Evolutionary conservation across 257 asterid genomes (phyloP), one percentile per base, ranked within the genome.

Genomic region (Catharanthus roseus): DNA sequence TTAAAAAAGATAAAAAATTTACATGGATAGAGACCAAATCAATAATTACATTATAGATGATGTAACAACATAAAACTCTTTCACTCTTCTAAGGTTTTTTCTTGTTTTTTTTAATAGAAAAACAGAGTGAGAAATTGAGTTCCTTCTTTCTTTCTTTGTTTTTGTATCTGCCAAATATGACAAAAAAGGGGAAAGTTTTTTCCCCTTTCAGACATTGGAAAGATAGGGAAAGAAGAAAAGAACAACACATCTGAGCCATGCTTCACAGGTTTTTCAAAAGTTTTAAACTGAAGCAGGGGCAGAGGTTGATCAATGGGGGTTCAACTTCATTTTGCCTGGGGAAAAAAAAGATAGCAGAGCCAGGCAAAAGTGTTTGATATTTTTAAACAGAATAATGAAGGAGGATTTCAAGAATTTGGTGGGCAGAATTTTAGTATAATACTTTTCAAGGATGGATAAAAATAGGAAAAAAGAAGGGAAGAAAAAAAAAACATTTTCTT

Each of bases 211-310:
- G 42, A 38, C 42, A 38, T 38, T 29, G 66, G 36, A 63, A 69
- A 64, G 69, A 31, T 74, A 65, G 44, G 55, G 70, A 47, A 67
- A 60, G 21, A 68, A 60, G 44, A 69, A 28, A 44, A 71, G 82
- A 79, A 76, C 84, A 82, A 73, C 85, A 38, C 87, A 82, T 80
- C 86, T 49, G 78, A 39, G 65, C 80, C n/a, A 78, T 41, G 80
- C 77, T 76, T 55, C 71, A 31, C 49, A 33, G 65, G 69, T 69
- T 74, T 70, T 71, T n/a, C n/a, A n/a, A 5, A 71, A 73, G 80
- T 58, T 68, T 54, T 38, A 60, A 72, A 61, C 70, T 76, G 85
- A 71, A 76, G 74, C 77, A 75, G 87, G n/a, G n/a, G 90, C 85
- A 74, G 81, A 77, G 85, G 90, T 85, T 80, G 87, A 76, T 74